Conservation (phyloP, 208 protist species). For the Wallacemonas sp. region DNA sequence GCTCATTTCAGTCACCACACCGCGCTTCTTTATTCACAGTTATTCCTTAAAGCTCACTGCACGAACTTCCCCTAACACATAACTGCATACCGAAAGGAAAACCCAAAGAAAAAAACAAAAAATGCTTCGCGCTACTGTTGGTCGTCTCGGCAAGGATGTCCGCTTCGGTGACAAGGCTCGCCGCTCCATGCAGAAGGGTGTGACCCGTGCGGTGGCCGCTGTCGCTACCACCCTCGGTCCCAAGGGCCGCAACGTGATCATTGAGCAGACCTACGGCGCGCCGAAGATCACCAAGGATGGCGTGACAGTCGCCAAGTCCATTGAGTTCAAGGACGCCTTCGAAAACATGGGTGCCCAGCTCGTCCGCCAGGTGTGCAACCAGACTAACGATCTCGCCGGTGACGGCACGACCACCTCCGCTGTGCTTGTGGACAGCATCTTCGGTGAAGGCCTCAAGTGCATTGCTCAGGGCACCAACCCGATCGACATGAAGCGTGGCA, state of each 20-base stretch:
- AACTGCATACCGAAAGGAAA: conserved; percentile 71
- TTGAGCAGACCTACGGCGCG: conserved; percentile 97
- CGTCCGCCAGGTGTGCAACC: conserved; percentile 95
- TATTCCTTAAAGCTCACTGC: not conserved
- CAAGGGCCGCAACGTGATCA: conserved; percentile 98
- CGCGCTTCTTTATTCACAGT: conserved; percentile 17
- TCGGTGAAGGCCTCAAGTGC: conserved; percentile 96
- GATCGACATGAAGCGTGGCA: conserved; percentile 98
- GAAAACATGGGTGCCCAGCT: conserved; percentile 99
- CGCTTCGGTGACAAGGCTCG: conserved; percentile 94
- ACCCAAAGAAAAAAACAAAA: not conserved
- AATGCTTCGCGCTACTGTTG: conserved; percentile 56
- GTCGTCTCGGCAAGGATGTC: conserved; percentile 92
- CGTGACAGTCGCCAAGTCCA: conserved; percentile 99
- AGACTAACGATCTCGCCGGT: conserved; percentile 98
- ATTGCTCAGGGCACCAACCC: conserved; percentile 99
- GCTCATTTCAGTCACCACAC: not conserved
- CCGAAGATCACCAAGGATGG: conserved; percentile 99
- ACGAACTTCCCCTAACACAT: conserved; percentile 22
- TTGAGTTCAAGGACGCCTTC: conserved; percentile 98
- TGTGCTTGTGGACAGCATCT: conserved; percentile 98
- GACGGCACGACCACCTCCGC: conserved; percentile 99
- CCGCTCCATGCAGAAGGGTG: conserved; percentile 93
- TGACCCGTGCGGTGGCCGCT: conserved; percentile 96
- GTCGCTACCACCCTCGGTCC: conserved; percentile 98